These are phyloP conservation scores for Penicillium maclennaniae DNA, from an alignment of 495 filamentous ascomycete species.

Conservation along the genomic window DNA sequence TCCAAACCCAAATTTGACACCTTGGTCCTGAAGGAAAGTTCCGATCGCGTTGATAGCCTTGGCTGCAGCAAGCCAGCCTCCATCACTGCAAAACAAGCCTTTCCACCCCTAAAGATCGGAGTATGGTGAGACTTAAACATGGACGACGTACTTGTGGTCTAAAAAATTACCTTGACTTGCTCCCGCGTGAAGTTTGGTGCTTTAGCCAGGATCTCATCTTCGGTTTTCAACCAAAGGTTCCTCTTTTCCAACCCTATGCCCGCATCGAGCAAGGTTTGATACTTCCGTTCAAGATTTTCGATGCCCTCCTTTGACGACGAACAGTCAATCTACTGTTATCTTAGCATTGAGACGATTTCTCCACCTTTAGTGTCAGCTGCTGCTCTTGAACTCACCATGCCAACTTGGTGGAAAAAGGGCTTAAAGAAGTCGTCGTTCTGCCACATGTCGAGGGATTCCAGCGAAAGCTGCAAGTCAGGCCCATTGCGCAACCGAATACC, in stretches of 20 bases:
- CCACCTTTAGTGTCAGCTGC: neutral
- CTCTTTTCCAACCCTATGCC: conserved; percentile 16
- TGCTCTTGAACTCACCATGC: conserved; percentile 14
- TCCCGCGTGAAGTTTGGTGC: conserved; percentile 9
- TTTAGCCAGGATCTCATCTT: conserved; percentile 11
- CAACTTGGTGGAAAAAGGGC: conserved; percentile 41
- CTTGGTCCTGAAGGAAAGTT: conserved; percentile 5
- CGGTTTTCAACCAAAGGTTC: conserved; percentile 10
- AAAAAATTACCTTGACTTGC: conserved; percentile 12
- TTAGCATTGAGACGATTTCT: neutral
- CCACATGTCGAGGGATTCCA: conserved; percentile 40
- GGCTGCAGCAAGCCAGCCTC: conserved; percentile 21
- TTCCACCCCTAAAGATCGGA: conserved; percentile 13
- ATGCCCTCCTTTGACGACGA: conserved; percentile 19
- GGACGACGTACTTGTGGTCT: neutral
- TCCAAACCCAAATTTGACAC: conserved; percentile 18
- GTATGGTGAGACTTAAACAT: neutral
- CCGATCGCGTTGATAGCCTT: conserved; percentile 23
- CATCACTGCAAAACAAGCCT: conserved; percentile 13
- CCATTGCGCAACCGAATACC: conserved; percentile 13
- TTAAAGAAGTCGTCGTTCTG: conserved; percentile 41
- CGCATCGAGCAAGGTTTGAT: conserved; percentile 15
- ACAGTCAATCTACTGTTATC: conserved; percentile 12
- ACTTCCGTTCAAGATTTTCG: conserved; percentile 5
- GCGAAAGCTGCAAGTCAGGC: conserved; percentile 14